Percentiles rank a stretch among this genome's conserved stretches.
These are phyloP conservation scores for Aspergillus sp. DNA, from an alignment of 2,329 filamentous ascomycete genomes.

Conservation along the genomic window DNA sequence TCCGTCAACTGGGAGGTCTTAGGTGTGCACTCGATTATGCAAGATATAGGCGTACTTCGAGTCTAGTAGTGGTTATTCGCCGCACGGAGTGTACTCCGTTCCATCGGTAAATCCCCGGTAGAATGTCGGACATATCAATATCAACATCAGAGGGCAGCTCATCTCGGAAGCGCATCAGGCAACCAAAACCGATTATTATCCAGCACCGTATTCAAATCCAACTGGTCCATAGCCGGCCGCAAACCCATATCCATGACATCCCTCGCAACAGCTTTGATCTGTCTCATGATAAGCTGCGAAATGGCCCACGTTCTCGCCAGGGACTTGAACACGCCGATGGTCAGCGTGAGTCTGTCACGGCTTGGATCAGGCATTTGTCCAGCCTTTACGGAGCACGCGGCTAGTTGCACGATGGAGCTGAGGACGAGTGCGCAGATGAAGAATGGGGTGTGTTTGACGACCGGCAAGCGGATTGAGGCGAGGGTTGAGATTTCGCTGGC, in stretches of 20 bases:
- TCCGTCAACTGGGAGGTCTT: too few relatives aligned
- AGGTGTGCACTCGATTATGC: too few relatives aligned
- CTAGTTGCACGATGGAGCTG: conserved; percentile 73
- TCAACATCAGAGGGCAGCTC: neutral
- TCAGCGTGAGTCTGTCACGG: conserved; percentile 67
- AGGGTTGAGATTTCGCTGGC: conserved; percentile 73
- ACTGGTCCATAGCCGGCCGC: conserved; percentile 28
- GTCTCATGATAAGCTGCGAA: conserved; percentile 60
- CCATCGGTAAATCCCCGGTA: neutral
- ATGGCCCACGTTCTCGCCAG: conserved; percentile 67
- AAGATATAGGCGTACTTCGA: too few relatives aligned
- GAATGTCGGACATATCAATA: neutral
- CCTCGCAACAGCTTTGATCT: conserved; percentile 72
- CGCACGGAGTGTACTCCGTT: too few relatives aligned
- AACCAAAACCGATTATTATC: conserved; percentile 31
- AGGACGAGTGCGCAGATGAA: conserved; percentile 75
- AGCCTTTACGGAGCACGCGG: conserved; percentile 62
- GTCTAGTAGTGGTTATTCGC: too few relatives aligned
- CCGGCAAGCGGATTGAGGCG: conserved; percentile 50
- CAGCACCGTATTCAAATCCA: conserved; percentile 29
- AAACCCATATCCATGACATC: conserved; percentile 53
- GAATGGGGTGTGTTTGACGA: conserved; percentile 72
- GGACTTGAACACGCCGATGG: conserved; percentile 66
- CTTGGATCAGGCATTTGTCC: conserved; percentile 51
- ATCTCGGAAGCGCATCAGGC: conserved; percentile 20